Conservation (phyloP, 768 basidiomycete genomes). For the Leccinum uliginosum region DNA sequence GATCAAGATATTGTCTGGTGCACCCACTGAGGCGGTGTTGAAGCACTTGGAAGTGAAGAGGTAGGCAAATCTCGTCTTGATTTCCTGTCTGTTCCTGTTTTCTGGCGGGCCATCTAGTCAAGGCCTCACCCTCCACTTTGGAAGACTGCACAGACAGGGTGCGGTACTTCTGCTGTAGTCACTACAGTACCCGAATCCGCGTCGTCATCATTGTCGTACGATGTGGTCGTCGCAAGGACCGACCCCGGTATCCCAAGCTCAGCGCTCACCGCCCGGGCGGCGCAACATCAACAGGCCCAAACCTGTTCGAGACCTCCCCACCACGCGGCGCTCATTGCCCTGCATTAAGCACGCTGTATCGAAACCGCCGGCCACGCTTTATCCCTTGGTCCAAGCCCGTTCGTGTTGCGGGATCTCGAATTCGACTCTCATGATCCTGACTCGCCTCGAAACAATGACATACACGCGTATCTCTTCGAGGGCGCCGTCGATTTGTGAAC, state of each 20-base stretch:
- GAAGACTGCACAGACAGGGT: constrained; percentile 34
- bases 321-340: constrained; percentile 43
- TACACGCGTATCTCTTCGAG: constrained; percentile 59
- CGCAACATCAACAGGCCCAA: neutral
- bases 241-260: constrained; percentile 3
- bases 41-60: constrained; percentile 29
- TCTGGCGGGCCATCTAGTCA: constrained; percentile 27
- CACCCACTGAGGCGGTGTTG: too few relatives aligned
- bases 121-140: constrained; percentile 44
- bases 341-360: constrained; percentile 55
- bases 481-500: constrained; percentile 37
- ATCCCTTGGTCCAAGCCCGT: constrained; percentile 68
- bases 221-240: constrained; percentile 52
- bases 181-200: neutral
- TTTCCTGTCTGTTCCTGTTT: neutral
- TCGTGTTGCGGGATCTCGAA: constrained; percentile 49
- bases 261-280: neutral
- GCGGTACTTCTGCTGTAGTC: neutral
- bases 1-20: too few relatives aligned
- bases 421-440: constrained; percentile 3
- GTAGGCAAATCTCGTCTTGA: constrained; percentile 20
- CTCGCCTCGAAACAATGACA: constrained; percentile 43
- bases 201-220: constrained; percentile 27
- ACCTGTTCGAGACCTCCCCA: neutral
- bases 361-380: constrained; percentile 44